A percentile compares a stretch with the other conserved stretches of the same genome.
These are phyloP conservation scores for Xylariaceae sp. DNA, from an alignment of 2,329 filamentous ascomycete species.

Conservation along the genomic window DNA sequence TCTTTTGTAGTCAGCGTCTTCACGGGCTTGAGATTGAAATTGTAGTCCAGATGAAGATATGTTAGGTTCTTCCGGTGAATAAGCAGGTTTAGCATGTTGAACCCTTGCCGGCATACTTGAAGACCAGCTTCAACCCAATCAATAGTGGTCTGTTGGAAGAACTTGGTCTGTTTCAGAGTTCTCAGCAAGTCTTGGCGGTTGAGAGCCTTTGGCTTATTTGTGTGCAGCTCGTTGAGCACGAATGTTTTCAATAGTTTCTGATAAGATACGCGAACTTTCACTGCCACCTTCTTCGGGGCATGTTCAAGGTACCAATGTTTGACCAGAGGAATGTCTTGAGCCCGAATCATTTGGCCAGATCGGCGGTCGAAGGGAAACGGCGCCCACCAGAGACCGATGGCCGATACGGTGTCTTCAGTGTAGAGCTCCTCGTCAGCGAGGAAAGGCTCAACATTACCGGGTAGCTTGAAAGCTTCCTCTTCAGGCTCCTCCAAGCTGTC, in stretches of 20 bases:
- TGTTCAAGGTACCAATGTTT: conserved; percentile 99
- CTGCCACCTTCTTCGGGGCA: conserved; percentile 78
- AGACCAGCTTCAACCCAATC: conserved; percentile 99
- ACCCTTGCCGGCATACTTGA: conserved; percentile 95
- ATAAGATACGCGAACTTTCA: conserved; percentile 97
- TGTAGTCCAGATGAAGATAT: conserved; percentile 97
- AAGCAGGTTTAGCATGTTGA: conserved; percentile 97
- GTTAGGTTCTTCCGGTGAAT: conserved; percentile 99
- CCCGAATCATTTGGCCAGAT: conserved; percentile 92
- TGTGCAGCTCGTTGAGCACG: conserved; percentile 94
- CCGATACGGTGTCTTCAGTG: conserved; percentile 82
- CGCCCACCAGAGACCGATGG: conserved; percentile 96
- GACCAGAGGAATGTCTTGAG: conserved; percentile 92
- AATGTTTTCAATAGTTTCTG: conserved; percentile 96
- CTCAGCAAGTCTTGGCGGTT: conserved; percentile 90
- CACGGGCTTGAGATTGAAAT: conserved; percentile 98
- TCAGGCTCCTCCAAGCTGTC: conserved; percentile 66
- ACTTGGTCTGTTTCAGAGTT: conserved; percentile 92
- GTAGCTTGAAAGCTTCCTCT: conserved; percentile 81
- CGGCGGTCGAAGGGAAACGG: conserved; percentile 93
- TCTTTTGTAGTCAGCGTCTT: conserved; percentile 98
- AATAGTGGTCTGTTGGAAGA: conserved; percentile 98
- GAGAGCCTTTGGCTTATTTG: conserved; percentile 90
- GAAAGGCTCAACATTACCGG: conserved; percentile 78
- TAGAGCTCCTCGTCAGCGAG: conserved; percentile 84